Conservation (phyloP, 352 stramenopile species). For the Globisporangium acanthophoron region DNA sequence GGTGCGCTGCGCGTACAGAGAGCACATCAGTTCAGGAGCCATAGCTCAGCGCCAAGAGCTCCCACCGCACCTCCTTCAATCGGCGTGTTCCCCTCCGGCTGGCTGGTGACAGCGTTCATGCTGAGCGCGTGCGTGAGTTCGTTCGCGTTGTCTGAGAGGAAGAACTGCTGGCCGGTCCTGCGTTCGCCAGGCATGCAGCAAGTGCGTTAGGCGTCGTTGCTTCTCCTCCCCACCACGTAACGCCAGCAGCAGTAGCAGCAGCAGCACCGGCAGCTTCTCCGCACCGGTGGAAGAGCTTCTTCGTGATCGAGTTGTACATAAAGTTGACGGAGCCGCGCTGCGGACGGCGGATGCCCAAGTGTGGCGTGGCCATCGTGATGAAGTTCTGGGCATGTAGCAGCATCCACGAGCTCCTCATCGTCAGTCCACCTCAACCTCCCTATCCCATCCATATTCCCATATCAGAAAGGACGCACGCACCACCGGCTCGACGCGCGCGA, state of each 20-base stretch:
- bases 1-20: constrained; percentile 14
- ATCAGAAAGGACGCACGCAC: constrained; percentile 8
- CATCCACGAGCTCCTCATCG: background rate
- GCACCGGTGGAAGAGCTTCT: constrained; percentile 63
- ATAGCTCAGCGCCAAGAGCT: background rate
- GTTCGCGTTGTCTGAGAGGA: constrained; percentile 46
- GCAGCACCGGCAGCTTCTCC: background rate
- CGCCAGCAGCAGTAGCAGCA: no score
- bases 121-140: constrained; percentile 39
- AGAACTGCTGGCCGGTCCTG: constrained; percentile 60
- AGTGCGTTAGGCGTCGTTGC: background rate
- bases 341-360: constrained; percentile 66
- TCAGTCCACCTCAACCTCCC: background rate
- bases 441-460: background rate
- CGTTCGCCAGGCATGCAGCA: background rate
- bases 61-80: background rate
- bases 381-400: constrained; percentile 48
- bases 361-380: constrained; percentile 69
- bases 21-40: background rate
- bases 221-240: no score
- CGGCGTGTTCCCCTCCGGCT: constrained; percentile 22
- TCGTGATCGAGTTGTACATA: constrained; percentile 57
- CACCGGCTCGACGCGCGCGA: constrained; percentile 62
- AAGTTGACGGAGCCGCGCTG: constrained; percentile 53
- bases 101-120: constrained; percentile 12